Base-by-base conservation (phyloP, 345 rosid genomes). In the Eucalyptus coolabah region DNA sequence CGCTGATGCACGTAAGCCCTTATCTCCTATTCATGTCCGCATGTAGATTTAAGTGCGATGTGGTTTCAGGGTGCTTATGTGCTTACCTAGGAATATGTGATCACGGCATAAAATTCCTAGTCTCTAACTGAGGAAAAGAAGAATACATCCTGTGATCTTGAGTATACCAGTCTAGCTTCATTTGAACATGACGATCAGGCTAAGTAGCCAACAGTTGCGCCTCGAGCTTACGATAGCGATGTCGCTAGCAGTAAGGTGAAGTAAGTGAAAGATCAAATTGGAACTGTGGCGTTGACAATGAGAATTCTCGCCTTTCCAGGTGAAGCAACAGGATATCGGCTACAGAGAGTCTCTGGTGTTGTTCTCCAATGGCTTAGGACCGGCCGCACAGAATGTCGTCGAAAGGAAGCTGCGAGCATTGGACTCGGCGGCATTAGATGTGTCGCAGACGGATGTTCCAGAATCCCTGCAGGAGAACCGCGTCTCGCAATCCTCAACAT, bases 281-380 rank as follows among this genome's bases (percentile, higher is more conserved):
- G 14, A 72, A 72, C 24, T 37, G 83, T 11, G 83, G 45, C 14
- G 26, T 19, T 37, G 83, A 72, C 26, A 12, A 7, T 37, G 85
- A 77, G 85, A 77, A 77, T 77, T 77, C 85, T 77, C 30, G 47
- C 47, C 85, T 77, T 77, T 77, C 47, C 85, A 95, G 96, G 92
- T 91, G 88, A 88, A 91, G 77, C 92, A 89, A 90, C 90, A 86
- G 88, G 91, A 90, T 34, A 89, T 89, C 45, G 86, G 93, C 54
- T 95, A 94, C 87, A 44, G 60, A 65, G 91, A 94, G 88, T 90
- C 94, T 89, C 91, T 95, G 87, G 91, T 89, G 94, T 26, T 89
- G 88, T 95, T 94, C 88, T 91, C 89, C 81, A 93, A 91, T 90
- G 92, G 92, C 90, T 90, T 96, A 51, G 98, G 96, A 59, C 94